phyloP scores from a whole-genome alignment of 306 rosid species.

The Phaseolus lunatus region DNA sequence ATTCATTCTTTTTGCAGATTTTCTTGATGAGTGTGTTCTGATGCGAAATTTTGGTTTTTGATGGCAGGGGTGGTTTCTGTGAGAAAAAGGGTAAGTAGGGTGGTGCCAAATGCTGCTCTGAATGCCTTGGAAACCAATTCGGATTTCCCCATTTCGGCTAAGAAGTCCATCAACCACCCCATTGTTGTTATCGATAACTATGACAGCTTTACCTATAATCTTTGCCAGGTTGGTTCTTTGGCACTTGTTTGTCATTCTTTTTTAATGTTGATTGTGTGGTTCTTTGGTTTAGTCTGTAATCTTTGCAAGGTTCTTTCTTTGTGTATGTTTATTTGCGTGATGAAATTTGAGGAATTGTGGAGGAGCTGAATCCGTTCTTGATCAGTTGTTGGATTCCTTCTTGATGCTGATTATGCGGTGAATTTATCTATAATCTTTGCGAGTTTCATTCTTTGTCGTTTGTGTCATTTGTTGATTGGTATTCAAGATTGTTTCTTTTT shows the following conservation, averaged over 20 bases:
- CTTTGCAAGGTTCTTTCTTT: constrained; percentile 58
- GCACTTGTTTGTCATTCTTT: background rate
- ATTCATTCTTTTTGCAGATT: background rate
- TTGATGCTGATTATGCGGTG: background rate
- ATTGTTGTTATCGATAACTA: constrained; percentile 62
- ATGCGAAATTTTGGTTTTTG: constrained; percentile 31
- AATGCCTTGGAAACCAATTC: constrained; percentile 30
- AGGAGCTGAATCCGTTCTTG: no score
- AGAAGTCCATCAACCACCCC: constrained; percentile 39
- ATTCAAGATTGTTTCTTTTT: no score
- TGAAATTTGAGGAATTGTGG: background rate
- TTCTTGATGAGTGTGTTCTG: constrained; percentile 9
- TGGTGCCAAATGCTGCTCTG: constrained; percentile 48
- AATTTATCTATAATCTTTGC: constrained; percentile 89
- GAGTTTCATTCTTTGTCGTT: background rate
- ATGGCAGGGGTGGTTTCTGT: constrained; percentile 37
- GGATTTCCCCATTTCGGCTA: constrained; percentile 19
- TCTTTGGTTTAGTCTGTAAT: constrained; percentile 73
- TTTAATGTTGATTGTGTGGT: background rate
- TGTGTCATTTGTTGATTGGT: background rate
- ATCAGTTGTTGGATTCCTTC: no score
- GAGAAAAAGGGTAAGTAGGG: constrained; percentile 53
- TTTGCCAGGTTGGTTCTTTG: constrained; percentile 72
- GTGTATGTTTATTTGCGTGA: background rate
- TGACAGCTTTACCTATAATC: constrained; percentile 91